A percentile compares a stretch with the other conserved stretches of the same genome.
Conservation (phyloP, 441 rosid genomes). For the Biscutella laevigata region DNA sequence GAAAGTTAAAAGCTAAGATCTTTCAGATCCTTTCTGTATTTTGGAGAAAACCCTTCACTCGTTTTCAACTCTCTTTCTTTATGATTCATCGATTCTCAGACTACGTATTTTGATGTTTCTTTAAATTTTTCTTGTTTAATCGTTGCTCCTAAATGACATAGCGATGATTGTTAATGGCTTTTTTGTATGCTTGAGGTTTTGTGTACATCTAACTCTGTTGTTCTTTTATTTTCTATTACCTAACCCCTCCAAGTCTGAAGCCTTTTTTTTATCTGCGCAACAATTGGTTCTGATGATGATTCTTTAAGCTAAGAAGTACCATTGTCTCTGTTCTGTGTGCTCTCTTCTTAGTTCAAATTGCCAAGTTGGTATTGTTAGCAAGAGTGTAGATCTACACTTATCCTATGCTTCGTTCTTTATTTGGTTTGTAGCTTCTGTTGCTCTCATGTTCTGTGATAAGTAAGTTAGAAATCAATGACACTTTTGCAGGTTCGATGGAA, state of each 20-base stretch:
- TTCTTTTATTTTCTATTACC: background rate
- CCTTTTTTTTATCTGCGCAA: background rate
- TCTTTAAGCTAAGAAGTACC: background rate
- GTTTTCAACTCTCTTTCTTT: background rate
- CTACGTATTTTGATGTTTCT: too few relatives aligned
- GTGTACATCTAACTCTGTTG: too few relatives aligned
- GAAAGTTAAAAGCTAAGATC: slow-evolving; percentile 5
- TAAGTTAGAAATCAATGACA: background rate
- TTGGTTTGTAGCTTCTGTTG: background rate
- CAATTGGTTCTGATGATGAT: background rate
- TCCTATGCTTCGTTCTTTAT: background rate
- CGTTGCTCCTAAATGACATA: too few relatives aligned
- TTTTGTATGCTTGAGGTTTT: too few relatives aligned
- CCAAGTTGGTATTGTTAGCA: background rate
- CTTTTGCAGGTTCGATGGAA: slow-evolving; percentile 41
- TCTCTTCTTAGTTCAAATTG: background rate
- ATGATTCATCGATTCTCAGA: background rate
- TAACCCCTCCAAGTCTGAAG: background rate
- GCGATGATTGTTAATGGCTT: too few relatives aligned
- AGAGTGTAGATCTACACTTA: too few relatives aligned
- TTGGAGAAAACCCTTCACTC: background rate
- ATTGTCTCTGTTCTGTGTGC: slow-evolving; percentile 7
- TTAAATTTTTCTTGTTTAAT: too few relatives aligned
- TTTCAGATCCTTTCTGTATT: background rate
- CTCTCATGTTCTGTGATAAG: background rate